Evolutionary conservation across 768 basidiomycete species (phyloP), one percentile per base, ranked within the genome.

Genomic region (Sarcodon aspratus): DNA sequence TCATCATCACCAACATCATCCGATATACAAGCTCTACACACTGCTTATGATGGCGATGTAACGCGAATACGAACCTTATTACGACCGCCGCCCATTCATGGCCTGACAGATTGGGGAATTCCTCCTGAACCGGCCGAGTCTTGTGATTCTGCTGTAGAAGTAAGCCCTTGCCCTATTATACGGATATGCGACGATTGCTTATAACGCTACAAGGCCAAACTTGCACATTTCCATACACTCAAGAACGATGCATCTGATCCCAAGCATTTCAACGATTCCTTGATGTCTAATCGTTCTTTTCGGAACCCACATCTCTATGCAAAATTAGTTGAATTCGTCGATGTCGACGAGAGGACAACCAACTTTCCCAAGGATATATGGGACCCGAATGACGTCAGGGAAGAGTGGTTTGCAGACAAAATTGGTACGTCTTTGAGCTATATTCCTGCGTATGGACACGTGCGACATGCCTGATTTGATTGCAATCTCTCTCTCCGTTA

Each of bases 241-340:
- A 90, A 92, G 62, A 65, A 69, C 31, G 74, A 82, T 57, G 60
- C 76, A 9, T 51, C 52, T 1, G 74, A 76, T 56, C 84, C 86
- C 1, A 81, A 82, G 55, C 93, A 96, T 63, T 97, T 96, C 69
- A 99, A 98, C 63, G 92, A 96, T 63, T 89, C 89, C 1, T 75
- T 99, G 37, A 90, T 97, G 82, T 79, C 82, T 7, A 90, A 87
- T 55, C 82, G 90, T 40, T 82, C 91, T 4, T 99, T 98, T 66
- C 81, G 92, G 27, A 99, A 99, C 59, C 95, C 95, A 0, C 90
- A 96, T 59, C 77, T 98, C n/a, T 96, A 95, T 64, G 73, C 88
- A 10, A 92, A 92, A 57, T 78, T 99, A 2, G 94, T 99, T 53
- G 90, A 96, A 59, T 96, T 94, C 61, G 82, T 96, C 12, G 85